Conservation (phyloP, 2,329 filamentous ascomycete genomes). For the Tolypocladium sp. region DNA sequence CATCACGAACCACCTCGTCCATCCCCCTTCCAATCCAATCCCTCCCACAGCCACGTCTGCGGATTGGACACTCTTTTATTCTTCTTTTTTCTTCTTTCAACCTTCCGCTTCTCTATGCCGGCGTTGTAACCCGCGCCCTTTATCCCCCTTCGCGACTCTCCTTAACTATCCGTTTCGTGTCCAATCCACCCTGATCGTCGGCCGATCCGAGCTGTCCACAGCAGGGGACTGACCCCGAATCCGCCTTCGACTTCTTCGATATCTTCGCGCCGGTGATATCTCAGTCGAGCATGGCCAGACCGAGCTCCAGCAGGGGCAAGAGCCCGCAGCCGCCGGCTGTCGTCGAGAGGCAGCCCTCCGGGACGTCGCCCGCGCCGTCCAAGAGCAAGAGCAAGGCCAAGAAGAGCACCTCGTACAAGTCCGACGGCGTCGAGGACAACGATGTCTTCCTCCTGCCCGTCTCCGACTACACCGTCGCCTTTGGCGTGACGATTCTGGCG, state of each 20-base stretch:
- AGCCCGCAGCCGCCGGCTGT: slow-evolving; percentile 23
- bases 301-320: slow-evolving; percentile 23
- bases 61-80: neutral
- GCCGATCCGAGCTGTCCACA: neutral
- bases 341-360: slow-evolving; percentile 7
- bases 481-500: slow-evolving; percentile 64
- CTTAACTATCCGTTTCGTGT: slow-evolving; percentile 5
- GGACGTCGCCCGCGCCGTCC: slow-evolving; percentile 1
- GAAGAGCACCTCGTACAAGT: slow-evolving; percentile 53
- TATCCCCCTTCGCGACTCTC: slow-evolving; percentile 11
- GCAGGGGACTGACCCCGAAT: neutral
- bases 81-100: neutral
- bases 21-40: neutral
- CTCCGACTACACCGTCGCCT: slow-evolving; percentile 73
- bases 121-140: slow-evolving; percentile 1
- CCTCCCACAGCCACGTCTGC: neutral
- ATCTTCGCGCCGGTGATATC: neutral
- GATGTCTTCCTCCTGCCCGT: slow-evolving; percentile 82
- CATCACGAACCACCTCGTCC: neutral
- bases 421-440: slow-evolving; percentile 75
- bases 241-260: neutral
- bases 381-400: slow-evolving; percentile 29
- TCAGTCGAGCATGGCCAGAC: slow-evolving; percentile 20
- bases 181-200: neutral
- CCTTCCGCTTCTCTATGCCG: slow-evolving; percentile 2